Base-by-base conservation (phyloP, 345 rosid species). In the Camelina neglecta region DNA sequence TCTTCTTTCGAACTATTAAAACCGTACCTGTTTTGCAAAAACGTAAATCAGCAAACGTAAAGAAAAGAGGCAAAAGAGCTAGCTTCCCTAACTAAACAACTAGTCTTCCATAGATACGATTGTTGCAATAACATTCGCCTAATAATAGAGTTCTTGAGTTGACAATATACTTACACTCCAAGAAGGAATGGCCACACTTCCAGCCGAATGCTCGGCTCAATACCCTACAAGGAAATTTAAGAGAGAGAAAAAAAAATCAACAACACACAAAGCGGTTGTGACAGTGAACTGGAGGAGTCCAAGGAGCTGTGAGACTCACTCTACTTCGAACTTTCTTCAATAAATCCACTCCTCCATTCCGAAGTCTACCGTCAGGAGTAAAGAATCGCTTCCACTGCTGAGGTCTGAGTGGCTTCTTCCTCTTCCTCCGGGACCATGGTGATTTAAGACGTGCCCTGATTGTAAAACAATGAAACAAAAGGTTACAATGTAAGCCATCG, bases 161-260 rank as follows among this genome's bases (percentile, higher is more conserved):
- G 23, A 21, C 51, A 21, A 26, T 29, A 53, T 38, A 74, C 99
- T 90, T 87, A 95, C 99, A 96, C 90, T 77, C 98, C 98, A 61
- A 96, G 98, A 51, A 96, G 98, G 80, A 93, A 96, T 0, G 98
- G 98, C 99, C 99, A 96, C 51, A 96, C 98, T 77, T 93, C 97
- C 18, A 87, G 67, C 70, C 98, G 85, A 76, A 96, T 88, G 83
- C 83, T 86, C 15, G 98, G 94, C 83, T 96, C 89, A 57, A 96
- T 85, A 69, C 99, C 99, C 99, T 96, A 53, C 76, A 85, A 60
- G 20, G 49, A n/a, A 75, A 18, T 18, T 18, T 18, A 18, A 18
- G 18, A 18, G 18, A 18, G 18, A 18, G 18, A 18, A 18, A 18
- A 18, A 18, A 18, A 18, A 49, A 7, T 16, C 58, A 6, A 11